phyloP scores from a whole-genome alignment of 73 alveolate genomes.

The Urostyla sp. region DNA sequence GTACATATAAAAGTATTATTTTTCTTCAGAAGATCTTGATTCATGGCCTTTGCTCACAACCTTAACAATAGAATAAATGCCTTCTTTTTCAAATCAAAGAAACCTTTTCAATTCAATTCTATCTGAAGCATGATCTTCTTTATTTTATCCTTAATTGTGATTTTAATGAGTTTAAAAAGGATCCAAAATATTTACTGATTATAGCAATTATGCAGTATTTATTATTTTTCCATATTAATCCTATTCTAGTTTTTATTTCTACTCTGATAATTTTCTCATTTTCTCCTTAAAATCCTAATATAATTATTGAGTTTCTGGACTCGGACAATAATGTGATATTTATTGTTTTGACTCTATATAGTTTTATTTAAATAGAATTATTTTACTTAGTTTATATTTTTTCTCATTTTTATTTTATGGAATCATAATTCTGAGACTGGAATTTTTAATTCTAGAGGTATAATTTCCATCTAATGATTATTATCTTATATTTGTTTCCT shows the following conservation, averaged over 20 bases:
- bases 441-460: not conserved
- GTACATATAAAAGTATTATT: constrained; percentile 16
- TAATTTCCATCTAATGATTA: no score
- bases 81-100: constrained; percentile 11
- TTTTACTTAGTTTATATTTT: constrained; percentile 1
- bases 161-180: not conserved
- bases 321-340: not conserved
- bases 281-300: constrained; percentile 17
- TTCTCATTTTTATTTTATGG: not conserved
- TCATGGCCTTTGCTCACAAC: constrained; percentile 17
- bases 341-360: not conserved
- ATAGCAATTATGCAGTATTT: not conserved
- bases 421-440: not conserved
- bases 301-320: not conserved
- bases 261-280: constrained; percentile 11
- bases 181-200: not conserved
- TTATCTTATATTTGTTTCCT: not conserved
- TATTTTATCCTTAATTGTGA: not conserved
- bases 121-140: constrained; percentile 1
- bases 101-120: constrained; percentile 34
- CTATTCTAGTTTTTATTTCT: constrained; percentile 1
- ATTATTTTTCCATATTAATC: not conserved
- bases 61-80: not conserved
- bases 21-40: constrained; percentile 25
- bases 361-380: not conserved